Percentiles rank a stretch among this genome's conserved stretches.
Conservation (phyloP, 2,329 filamentous ascomycete species). For the Purpureocillium takamizusanense region DNA sequence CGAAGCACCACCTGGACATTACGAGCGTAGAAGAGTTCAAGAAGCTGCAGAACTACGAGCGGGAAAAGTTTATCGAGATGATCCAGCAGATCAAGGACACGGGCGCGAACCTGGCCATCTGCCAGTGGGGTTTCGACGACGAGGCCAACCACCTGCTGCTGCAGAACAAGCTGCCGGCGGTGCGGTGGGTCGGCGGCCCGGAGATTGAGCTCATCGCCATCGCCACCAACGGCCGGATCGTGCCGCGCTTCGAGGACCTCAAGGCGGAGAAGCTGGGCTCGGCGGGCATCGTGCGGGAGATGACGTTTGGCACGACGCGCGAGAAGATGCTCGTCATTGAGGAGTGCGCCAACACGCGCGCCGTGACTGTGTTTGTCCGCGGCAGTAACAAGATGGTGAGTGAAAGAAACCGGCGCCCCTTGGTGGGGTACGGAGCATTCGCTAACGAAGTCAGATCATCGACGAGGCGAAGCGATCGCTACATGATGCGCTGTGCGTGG, state of each 20-base stretch:
- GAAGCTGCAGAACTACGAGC: constrained; percentile 92
- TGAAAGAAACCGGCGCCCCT: no score
- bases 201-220: constrained; percentile 99
- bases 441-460: constrained; percentile 60
- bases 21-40: constrained; percentile 97
- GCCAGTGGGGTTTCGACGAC: constrained; percentile 99
- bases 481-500: constrained; percentile 94
- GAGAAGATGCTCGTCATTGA: constrained; percentile 99
- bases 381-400: constrained; percentile 98
- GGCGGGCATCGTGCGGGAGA: constrained; percentile 84
- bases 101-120: constrained; percentile 94
- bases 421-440: not conserved
- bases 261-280: constrained; percentile 82
- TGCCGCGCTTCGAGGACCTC: constrained; percentile 93
- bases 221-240: constrained; percentile 94
- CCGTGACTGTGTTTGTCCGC: constrained; percentile 91
- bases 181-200: constrained; percentile 94
- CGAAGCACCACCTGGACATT: constrained; percentile 98
- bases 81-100: constrained; percentile 97
- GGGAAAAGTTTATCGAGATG: constrained; percentile 96
- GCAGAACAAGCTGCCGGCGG: constrained; percentile 91
- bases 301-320: constrained; percentile 93
- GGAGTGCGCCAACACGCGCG: constrained; percentile 95
- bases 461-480: constrained; percentile 97
- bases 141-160: constrained; percentile 96